Evolutionary conservation across 2,329 filamentous ascomycete species (phyloP).

Genomic region (Chaetomium olivaceum): DNA sequence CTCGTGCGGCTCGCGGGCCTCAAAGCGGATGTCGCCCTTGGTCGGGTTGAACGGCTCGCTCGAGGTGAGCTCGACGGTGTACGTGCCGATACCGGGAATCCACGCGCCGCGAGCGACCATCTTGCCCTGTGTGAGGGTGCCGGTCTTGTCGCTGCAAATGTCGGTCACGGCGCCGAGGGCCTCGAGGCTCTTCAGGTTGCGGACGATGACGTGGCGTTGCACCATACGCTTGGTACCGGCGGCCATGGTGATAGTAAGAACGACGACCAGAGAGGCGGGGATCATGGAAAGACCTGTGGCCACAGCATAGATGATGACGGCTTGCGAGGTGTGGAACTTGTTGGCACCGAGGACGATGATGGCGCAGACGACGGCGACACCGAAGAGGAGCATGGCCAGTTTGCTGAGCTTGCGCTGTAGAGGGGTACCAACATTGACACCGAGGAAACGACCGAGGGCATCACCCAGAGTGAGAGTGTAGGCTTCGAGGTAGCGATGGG

Average conservation of each 20-base stretch:
- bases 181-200: constrained; percentile 64
- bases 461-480: constrained; percentile 34
- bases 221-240: constrained; percentile 59
- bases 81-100: constrained; percentile 56
- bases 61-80: constrained; percentile 55
- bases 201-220: constrained; percentile 56
- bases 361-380: constrained; percentile 50
- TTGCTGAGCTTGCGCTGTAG: constrained; percentile 68
- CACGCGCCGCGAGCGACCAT: constrained; percentile 67
- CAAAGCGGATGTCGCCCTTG: constrained; percentile 49
- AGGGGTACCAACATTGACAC: constrained; percentile 60
- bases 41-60: constrained; percentile 63
- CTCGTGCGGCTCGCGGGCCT: constrained; percentile 22
- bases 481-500: constrained; percentile 41
- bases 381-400: constrained; percentile 66
- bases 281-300: constrained; percentile 55
- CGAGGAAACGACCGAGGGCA: constrained; percentile 42
- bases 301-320: constrained; percentile 47
- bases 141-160: constrained; percentile 71
- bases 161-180: constrained; percentile 69
- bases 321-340: constrained; percentile 51
- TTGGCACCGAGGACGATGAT: constrained; percentile 46
- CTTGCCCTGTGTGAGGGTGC: constrained; percentile 65
- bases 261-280: constrained; percentile 58
- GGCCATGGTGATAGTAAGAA: constrained; percentile 66